Evolutionary conservation across 345 rosid genomes (phyloP).

Genomic region (Acer campestre): DNA sequence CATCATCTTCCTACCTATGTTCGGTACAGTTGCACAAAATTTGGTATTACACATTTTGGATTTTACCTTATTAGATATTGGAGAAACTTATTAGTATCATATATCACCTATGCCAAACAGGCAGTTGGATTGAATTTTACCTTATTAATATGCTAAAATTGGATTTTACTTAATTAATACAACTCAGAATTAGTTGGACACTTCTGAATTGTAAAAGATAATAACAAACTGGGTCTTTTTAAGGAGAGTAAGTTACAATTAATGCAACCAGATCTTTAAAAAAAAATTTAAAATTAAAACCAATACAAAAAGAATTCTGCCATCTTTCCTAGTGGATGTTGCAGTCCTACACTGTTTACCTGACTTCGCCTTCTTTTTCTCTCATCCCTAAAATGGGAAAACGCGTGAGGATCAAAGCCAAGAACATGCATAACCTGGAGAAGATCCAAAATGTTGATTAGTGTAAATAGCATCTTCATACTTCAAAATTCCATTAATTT

Average conservation of each 20-base stretch:
- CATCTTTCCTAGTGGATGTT: not conserved
- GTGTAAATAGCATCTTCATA: not conserved
- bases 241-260: not conserved
- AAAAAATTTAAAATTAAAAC: not conserved
- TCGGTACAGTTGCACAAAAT: no score
- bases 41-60: no score
- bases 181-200: not conserved
- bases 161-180: no score
- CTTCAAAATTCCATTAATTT: conserved; percentile 15
- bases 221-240: not conserved
- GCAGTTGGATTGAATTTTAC: no score
- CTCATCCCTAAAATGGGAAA: conserved; percentile 97
- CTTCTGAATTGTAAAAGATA: no score
- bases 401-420: conserved; percentile 99
- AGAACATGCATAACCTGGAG: conserved; percentile 98
- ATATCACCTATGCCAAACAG: no score
- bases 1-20: no score
- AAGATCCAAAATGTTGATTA: conserved; percentile 13
- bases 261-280: not conserved
- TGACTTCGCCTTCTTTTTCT: conserved; percentile 90
- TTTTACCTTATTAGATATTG: no score
- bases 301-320: not conserved
- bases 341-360: conserved; percentile 44
- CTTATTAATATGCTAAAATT: no score
- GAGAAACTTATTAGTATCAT: no score